Evolutionary conservation across 164 flowering plant species (phyloP), one percentile per base, ranked within the genome.

Genomic region (grape (Vitis vinifera)): DNA sequence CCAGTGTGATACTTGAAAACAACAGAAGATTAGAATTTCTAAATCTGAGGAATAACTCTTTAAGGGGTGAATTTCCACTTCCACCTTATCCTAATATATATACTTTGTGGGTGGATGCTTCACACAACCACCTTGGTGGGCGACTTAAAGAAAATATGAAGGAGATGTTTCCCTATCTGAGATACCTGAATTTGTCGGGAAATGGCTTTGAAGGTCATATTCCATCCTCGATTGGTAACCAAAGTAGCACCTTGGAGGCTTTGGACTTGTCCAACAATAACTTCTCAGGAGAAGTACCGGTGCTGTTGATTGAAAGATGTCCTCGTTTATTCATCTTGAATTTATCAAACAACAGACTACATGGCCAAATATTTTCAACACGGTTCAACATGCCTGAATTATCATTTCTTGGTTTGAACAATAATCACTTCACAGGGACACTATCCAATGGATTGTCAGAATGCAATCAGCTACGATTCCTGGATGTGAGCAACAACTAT

Each of bases 1-100:
- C 68, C 3, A 13, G 8, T 14, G 65, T 63, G 63, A 57, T 71
- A 44, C 31, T 71, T 11, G 51, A 68, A 8, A 71, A 65, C 4
- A 64, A 64, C 15, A 19, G 4, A 47, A 29, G 11, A 55, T 49
- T 71, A 23, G 51, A 65, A 16, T 7, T 5, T 31, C 16, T 71
- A 12, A 23, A 7, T n/a, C 44, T 71, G 6, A 64, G n/a, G 31
- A 65, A 58, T 17, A 58, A 65, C 37, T 64, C 63, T 14, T 59
- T 71, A 1, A 15, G 12, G 2, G 74, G 74, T 19, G n/a, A 67
- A 2, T 47, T 63, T 63, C 52, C n/a, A 8, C 66, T 63, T 10
- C 50, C 52, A 37, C 13, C 66, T n/a, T 8, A 63, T 63, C 17
- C 10, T 15, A n/a, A n/a, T 37, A 47, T 17, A 9, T 16, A 47